These are phyloP conservation scores for Rutstroemia sp. DNA, from an alignment of 2,329 filamentous ascomycete genomes.

Conservation along the genomic window DNA sequence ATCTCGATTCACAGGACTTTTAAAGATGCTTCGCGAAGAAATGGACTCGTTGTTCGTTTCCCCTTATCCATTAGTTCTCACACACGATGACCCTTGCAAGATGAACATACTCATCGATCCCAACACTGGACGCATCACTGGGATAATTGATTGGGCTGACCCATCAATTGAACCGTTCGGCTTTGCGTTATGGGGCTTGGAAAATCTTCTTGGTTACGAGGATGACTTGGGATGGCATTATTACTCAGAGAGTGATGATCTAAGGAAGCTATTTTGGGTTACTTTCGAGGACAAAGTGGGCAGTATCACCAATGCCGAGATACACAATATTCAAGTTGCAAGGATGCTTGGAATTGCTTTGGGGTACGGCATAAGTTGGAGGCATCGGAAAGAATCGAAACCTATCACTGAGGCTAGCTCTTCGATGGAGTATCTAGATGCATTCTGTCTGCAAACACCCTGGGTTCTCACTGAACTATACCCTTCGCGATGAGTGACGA, in stretches of 20 bases:
- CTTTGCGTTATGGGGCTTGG: not conserved
- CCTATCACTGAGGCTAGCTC: not conserved
- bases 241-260: not conserved
- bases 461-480: too few relatives aligned
- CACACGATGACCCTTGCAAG: not conserved
- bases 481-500: too few relatives aligned
- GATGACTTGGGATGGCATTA: slow-evolving; percentile 3
- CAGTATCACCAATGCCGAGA: not conserved
- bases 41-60: not conserved
- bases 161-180: slow-evolving; percentile 36
- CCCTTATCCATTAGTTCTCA: not conserved
- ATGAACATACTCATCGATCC: slow-evolving; percentile 1
- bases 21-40: not conserved
- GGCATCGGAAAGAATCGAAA: too few relatives aligned
- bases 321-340: not conserved
- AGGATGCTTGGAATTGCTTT: not conserved
- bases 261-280: not conserved
- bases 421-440: not conserved
- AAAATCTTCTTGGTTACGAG: slow-evolving; percentile 1
- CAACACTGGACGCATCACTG: slow-evolving; percentile 27
- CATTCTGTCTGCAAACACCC: not conserved
- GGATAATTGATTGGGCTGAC: slow-evolving; percentile 38
- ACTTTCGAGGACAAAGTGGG: not conserved
- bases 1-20: not conserved
- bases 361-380: too few relatives aligned